Percentiles rank a stretch among this genome's conserved stretches.
Conservation (phyloP, 1,284 basidiomycete species). For the Neotropicomus parvogracilis region DNA sequence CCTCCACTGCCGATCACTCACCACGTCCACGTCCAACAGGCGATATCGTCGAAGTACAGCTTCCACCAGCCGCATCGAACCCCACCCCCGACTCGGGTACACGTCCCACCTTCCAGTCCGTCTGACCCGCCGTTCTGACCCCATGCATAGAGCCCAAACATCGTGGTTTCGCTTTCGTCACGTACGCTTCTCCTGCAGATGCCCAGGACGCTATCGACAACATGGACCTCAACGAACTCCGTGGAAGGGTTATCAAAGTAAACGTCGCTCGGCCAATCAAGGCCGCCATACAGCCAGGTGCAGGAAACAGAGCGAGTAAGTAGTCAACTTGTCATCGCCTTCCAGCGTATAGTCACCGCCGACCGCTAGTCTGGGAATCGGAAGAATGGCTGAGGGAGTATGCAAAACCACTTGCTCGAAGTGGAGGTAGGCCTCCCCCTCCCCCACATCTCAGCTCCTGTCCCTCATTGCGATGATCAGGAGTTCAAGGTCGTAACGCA, state of each 20-base stretch:
- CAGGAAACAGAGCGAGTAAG: slow-evolving; percentile 71
- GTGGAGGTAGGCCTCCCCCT: slow-evolving; percentile 53
- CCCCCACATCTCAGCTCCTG: slow-evolving; percentile 7
- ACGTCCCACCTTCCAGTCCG: slow-evolving; percentile 11
- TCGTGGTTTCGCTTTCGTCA: slow-evolving; percentile 80
- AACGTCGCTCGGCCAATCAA: slow-evolving; percentile 75
- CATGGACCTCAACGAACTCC: slow-evolving; percentile 81
- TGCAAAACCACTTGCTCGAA: slow-evolving; percentile 66
- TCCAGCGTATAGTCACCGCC: slow-evolving; percentile 8
- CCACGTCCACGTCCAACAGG: slow-evolving; percentile 44
- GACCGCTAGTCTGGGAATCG: slow-evolving; percentile 73
- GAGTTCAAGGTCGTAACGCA: slow-evolving; percentile 52
- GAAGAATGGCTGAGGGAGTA: slow-evolving; percentile 78
- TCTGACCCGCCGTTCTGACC: slow-evolving; percentile 1
- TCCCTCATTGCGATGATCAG: slow-evolving; percentile 32
- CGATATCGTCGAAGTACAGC: slow-evolving; percentile 77
- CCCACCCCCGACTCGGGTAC: slow-evolving; percentile 52
- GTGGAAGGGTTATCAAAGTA: slow-evolving; percentile 71
- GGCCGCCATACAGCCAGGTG: slow-evolving; percentile 52
- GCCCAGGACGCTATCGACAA: slow-evolving; percentile 87
- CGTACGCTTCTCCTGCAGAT: slow-evolving; percentile 69
- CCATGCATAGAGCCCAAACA: slow-evolving; percentile 60
- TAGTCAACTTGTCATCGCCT: slow-evolving; percentile 15
- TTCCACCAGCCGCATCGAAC: slow-evolving; percentile 66
- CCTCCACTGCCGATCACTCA: slow-evolving; percentile 2